Evolutionary conservation across 2,329 filamentous ascomycete genomes (phyloP).

Genomic region (Exophiala phaeomuriformis): DNA sequence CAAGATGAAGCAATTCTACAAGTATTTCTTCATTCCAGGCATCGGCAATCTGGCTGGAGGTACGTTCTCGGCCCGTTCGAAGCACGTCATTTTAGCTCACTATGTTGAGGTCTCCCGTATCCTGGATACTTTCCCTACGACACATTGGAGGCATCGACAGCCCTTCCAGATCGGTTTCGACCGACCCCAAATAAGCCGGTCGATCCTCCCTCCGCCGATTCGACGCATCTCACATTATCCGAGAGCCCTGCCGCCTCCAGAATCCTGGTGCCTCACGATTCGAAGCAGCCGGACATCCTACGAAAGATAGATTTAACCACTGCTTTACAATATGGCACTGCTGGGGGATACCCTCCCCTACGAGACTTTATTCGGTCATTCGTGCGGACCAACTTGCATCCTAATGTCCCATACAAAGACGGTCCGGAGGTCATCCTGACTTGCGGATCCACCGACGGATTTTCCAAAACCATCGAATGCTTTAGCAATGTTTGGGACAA

Average conservation of each 20-base stretch:
- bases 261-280: conserved; percentile 65
- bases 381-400: conserved; percentile 66
- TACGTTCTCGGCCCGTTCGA: conserved; percentile 27
- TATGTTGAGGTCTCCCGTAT: conserved; percentile 63
- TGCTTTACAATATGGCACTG: conserved; percentile 80
- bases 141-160: conserved; percentile 74
- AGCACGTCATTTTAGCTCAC: conserved; percentile 12
- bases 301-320: conserved; percentile 73
- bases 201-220: conserved; percentile 37
- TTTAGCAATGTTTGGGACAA: conserved; percentile 70
- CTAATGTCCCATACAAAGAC: conserved; percentile 67
- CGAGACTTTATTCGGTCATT: conserved; percentile 74
- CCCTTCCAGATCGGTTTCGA: conserved; percentile 65
- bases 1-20: conserved; percentile 74
- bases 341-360: conserved; percentile 72
- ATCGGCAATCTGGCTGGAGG: conserved; percentile 57
- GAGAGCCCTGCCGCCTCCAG: conserved; percentile 41
- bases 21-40: conserved; percentile 63
- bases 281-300: conserved; percentile 49
- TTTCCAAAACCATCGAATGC: conserved; percentile 67
- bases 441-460: conserved; percentile 77
- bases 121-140: conserved; percentile 81
- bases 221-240: conserved; percentile 33
- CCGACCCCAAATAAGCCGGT: conserved; percentile 59
- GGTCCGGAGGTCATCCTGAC: conserved; percentile 74